Percentiles rank a stretch among this genome's conserved stretches.
Evolutionary conservation across 495 filamentous ascomycete genomes (phyloP).

Genomic region (Penicillium bovifimosum): DNA sequence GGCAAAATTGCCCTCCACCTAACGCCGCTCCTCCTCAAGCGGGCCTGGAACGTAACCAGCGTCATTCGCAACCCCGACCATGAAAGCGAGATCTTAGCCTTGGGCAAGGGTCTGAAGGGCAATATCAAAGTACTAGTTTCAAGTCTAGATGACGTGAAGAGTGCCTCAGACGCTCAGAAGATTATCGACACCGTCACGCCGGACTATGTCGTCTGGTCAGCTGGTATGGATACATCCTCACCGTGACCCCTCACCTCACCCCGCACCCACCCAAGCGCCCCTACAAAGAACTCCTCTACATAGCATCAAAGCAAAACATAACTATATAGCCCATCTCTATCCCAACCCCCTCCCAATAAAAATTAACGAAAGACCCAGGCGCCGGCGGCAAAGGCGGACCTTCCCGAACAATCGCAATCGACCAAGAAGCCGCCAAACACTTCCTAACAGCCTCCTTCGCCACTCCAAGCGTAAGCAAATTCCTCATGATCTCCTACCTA

Average conservation of each 20-base stretch:
- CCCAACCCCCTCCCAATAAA: too few species aligned
- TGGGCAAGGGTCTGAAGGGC: slow-evolving; percentile 50
- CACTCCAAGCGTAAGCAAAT: slow-evolving; percentile 57
- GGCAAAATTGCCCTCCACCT: slow-evolving; percentile 74
- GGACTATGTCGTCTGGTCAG: slow-evolving; percentile 75
- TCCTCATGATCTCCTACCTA: slow-evolving; percentile 68
- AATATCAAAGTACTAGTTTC: slow-evolving; percentile 56
- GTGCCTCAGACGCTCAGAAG: slow-evolving; percentile 52
- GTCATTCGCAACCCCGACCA: slow-evolving; percentile 70
- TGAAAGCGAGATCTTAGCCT: slow-evolving; percentile 53
- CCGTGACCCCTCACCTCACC: slow-evolving; percentile 5
- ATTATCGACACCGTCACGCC: slow-evolving; percentile 56
- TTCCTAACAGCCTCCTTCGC: slow-evolving; percentile 64
- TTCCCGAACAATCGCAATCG: slow-evolving; percentile 54
- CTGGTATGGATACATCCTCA: slow-evolving; percentile 51
- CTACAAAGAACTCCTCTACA: not conserved
- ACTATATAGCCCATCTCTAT: too few species aligned
- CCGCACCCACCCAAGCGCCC: not conserved
- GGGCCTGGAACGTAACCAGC: slow-evolving; percentile 70
- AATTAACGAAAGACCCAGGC: slow-evolving; percentile 30
- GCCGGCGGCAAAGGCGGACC: slow-evolving; percentile 73
- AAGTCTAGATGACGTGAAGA: slow-evolving; percentile 65
- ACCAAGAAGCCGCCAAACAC: slow-evolving; percentile 62
- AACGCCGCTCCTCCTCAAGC: slow-evolving; percentile 67
- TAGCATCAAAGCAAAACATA: not conserved